Conservation (phyloP, 2,329 filamentous ascomycete genomes). For the Aspergillus pseudoviridinutans region DNA sequence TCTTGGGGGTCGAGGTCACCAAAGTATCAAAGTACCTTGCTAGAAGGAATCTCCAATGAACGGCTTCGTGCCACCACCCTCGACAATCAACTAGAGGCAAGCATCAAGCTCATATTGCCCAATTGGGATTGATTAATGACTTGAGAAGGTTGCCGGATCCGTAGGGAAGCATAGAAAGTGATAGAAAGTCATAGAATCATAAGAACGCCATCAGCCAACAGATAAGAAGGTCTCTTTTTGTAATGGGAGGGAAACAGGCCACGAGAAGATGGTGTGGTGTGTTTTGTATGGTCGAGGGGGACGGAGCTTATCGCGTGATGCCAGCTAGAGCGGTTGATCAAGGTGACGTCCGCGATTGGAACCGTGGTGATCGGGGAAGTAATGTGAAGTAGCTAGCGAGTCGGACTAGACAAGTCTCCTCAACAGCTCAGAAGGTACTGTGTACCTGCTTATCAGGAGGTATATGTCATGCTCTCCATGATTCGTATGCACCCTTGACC, state of each 20-base stretch:
- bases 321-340: not conserved
- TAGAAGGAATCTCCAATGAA: too few species aligned
- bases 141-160: not conserved
- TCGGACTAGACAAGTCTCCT: not conserved
- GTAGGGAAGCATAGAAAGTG: not conserved
- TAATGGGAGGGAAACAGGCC: not conserved
- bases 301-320: not conserved
- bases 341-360: not conserved
- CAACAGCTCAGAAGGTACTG: not conserved
- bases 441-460: not conserved
- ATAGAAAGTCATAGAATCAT: not conserved
- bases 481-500: not conserved
- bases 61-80: too few species aligned
- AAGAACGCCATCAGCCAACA: not conserved
- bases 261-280: not conserved
- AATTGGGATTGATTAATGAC: not conserved
- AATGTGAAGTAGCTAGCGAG: not conserved
- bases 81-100: too few species aligned
- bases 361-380: not conserved
- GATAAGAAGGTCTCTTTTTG: not conserved
- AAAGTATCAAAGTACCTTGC: too few species aligned
- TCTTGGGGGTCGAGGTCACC: too few species aligned
- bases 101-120: not conserved
- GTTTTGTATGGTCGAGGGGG: not conserved
- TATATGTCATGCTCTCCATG: not conserved